Base-by-base conservation (phyloP, 257 asterid species). In the Ilex aquifolium region DNA sequence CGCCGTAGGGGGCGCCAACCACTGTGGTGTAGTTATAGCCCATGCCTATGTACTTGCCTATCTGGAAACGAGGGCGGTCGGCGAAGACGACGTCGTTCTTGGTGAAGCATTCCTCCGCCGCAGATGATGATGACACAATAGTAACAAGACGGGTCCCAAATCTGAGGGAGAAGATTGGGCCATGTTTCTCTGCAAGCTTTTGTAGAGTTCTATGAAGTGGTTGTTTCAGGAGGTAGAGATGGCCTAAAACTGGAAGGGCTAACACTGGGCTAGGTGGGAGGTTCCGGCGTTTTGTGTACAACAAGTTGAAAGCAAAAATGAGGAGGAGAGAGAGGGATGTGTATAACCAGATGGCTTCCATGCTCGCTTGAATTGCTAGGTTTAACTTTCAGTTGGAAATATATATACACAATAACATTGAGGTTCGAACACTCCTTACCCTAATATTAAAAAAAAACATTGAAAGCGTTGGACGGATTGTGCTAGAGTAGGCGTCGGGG, bases 81-180 rank as follows among this genome's bases (percentile, higher is more conserved):
- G 95, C 88, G 3, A 87, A 40, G 0, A 78, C 73, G 32, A 76
- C n/a, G 57, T 87, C 91, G 65, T 84, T 87, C 14, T 66, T 75
- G 53, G 83, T 84, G 82, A 86, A 84, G 40, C 95, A 86, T 65
- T 86, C 88, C 31, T 81, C 88, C 3, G 49, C 89, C 14, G 63
- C 44, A 39, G 69, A 60, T 0, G 78, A 67, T 5, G 90, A 81
- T 7, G 90, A 83, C 16, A 79, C 81, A 3, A 75, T 83, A 51
- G 83, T 80, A 42, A 72, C 61, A 12, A 67, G 84, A 54, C 88
- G 90, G 73, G 10, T 63, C 7, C 86, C 90, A 0, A 81, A 32
- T 0, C 67, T 78, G 49, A 86, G 87, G 2, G 88, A 79, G 69
- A 86, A 65, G 13, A 86, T 74, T 10, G 87, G 89, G 30, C 95